Conservation (phyloP, 2,329 filamentous ascomycete species). For the Colletotrichum destructivum region DNA sequence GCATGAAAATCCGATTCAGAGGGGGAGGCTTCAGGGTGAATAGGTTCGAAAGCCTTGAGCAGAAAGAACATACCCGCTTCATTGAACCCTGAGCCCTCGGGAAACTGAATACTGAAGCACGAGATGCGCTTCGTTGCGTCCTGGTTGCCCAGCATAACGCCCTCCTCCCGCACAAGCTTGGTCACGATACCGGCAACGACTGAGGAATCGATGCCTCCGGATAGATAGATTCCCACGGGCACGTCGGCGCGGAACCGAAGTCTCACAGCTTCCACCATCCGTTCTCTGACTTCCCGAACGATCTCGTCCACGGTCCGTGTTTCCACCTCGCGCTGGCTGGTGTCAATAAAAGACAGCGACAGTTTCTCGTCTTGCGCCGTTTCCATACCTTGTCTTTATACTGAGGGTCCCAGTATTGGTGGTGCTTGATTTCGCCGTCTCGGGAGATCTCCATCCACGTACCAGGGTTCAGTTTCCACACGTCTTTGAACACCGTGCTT, state of each 20-base stretch:
- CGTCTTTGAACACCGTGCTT: conserved; percentile 65
- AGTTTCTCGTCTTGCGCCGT: not conserved
- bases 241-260: conserved; percentile 70
- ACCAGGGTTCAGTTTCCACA: conserved; percentile 60
- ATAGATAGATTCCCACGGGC: conserved; percentile 69
- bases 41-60: too few species aligned
- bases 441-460: conserved; percentile 59
- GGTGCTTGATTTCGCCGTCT: conserved; percentile 53
- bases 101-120: conserved; percentile 67
- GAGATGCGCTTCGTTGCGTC: conserved; percentile 47
- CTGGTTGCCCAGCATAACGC: conserved; percentile 60
- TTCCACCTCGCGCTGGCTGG: conserved; percentile 52
- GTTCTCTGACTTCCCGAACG: conserved; percentile 63
- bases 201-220: conserved; percentile 72
- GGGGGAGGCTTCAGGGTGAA: too few species aligned
- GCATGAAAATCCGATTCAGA: accelerated
- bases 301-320: conserved; percentile 64
- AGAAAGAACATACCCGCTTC: conserved; percentile 57
- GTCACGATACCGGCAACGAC: conserved; percentile 69
- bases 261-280: conserved; percentile 65
- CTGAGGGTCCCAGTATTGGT: conserved; percentile 67
- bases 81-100: conserved; percentile 63
- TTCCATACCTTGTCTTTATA: conserved; percentile 65
- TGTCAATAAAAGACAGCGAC: not conserved
- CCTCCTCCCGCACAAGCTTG: conserved; percentile 63